Percentiles rank a stretch among this genome's conserved stretches.
phyloP scores from a whole-genome alignment of 148 eudicot genomes.

The Talinum fruticosum region DNA sequence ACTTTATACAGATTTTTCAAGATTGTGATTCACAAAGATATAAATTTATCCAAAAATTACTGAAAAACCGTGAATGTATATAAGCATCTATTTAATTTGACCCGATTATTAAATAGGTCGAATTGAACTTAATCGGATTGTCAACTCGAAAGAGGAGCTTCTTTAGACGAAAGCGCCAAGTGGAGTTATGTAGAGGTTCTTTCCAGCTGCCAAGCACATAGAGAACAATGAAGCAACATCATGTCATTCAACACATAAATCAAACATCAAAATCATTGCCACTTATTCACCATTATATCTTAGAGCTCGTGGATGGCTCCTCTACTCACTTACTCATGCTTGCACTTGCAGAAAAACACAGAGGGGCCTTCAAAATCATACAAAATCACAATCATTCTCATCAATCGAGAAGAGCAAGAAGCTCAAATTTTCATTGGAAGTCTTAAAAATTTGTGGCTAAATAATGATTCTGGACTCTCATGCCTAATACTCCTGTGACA shows the following conservation, averaged over 20 bases:
- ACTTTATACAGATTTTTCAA: too few species aligned
- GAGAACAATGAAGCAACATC: background rate
- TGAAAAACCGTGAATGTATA: too few species aligned
- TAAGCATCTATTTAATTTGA: background rate
- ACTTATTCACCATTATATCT: background rate
- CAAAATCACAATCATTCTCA: conserved; percentile 9
- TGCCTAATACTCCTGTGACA: conserved; percentile 1
- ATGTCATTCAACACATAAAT: background rate
- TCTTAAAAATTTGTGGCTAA: background rate
- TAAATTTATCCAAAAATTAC: too few species aligned
- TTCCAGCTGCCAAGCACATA: conserved; percentile 13
- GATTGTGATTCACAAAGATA: too few species aligned
- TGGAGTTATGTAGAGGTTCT: background rate
- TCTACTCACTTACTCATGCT: background rate
- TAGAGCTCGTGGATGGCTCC: background rate
- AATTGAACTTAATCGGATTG: background rate
- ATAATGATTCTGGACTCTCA: conserved; percentile 16
- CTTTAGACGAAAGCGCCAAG: too few species aligned
- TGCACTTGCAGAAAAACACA: background rate
- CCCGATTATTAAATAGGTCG: background rate
- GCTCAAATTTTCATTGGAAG: background rate
- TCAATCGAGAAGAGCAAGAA: background rate
- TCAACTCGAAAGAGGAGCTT: too few species aligned
- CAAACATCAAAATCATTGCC: conserved; percentile 16
- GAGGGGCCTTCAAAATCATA: background rate